phyloP scores from a whole-genome alignment of 1,139 yeast species.

The Kluyveromyces marxianus region DNA sequence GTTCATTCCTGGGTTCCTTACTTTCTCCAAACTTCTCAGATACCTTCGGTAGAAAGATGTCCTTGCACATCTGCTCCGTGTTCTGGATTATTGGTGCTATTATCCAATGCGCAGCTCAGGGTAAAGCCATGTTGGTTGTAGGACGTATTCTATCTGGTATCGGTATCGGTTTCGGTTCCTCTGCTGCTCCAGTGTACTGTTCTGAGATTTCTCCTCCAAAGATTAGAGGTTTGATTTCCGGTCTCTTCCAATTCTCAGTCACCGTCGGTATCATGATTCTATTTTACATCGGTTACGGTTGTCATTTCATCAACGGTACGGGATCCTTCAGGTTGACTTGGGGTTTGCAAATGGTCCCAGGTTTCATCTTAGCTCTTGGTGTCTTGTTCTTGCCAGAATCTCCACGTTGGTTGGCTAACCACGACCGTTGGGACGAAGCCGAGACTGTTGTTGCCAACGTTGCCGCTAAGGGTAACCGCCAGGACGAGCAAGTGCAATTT shows the following conservation, averaged over 20 bases:
- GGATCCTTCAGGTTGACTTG: constrained; percentile 45
- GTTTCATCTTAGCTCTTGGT: constrained; percentile 38
- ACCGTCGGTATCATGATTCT: constrained; percentile 33
- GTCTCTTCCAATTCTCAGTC: constrained; percentile 55
- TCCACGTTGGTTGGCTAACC: constrained; percentile 59
- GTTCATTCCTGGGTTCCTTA: constrained; percentile 51
- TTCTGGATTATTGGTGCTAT: constrained; percentile 42
- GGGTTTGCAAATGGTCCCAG: constrained; percentile 51
- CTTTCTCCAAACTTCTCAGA: constrained; percentile 46
- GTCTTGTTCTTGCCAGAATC: constrained; percentile 49
- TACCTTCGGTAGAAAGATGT: constrained; percentile 50
- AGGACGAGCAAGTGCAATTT: constrained; percentile 46
- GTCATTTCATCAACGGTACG: constrained; percentile 36
- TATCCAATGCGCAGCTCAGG: constrained; percentile 35
- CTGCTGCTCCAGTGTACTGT: constrained; percentile 51
- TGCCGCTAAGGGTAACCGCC: constrained; percentile 48
- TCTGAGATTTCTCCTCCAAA: constrained; percentile 58
- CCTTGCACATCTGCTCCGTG: constrained; percentile 41
- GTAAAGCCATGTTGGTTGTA: constrained; percentile 34
- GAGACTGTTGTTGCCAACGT: constrained; percentile 43
- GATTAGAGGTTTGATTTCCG: constrained; percentile 58
- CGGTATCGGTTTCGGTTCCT: constrained; percentile 53
- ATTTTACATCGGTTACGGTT: constrained; percentile 58
- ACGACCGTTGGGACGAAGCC: constrained; percentile 61
- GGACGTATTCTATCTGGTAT: constrained; percentile 51